Evolutionary conservation across 352 stramenopile genomes (phyloP), one percentile per base, ranked within the genome.

Genomic region (Pythium plurisporium): DNA sequence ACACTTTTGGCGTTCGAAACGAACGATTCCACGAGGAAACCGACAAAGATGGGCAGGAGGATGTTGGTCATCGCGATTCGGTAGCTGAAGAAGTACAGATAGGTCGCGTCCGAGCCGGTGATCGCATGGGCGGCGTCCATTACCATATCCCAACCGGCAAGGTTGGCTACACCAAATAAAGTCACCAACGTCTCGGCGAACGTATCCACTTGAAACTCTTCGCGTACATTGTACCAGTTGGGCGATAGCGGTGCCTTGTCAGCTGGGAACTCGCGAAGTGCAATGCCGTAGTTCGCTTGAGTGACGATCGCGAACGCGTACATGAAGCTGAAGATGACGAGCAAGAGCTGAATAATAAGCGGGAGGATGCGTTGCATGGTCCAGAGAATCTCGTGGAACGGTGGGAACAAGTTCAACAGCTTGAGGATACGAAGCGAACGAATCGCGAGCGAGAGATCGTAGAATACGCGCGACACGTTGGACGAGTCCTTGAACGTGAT

Each of bases 21-120:
- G 45, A 93, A 93, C 22, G 79, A 88, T 57, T 93, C 83, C 22
- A 93, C 83, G 19, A 93, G 67, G 64, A 93, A 93, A 86, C 83
- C 83, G 22, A 91, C 81, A 46, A 93, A 88, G 55, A 93, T 93
- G 5, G 83, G 83, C 38, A 93, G 59, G 34, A 93, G 55, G 41
- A 93, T 88, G 59, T 89, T 93, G 57, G 68, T 80, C 69, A 93
- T 91, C 1, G 79, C 76, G 60, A 93, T 89, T 47, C 83, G 83
- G 67, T 87, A 93, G 19, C 66, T 73, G 59, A 93, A 93, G 56
- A 93, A 93, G 58, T 89, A 93, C 31, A 89, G 60, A 51, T 88
- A 88, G 7, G 83, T 93, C 41, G 60, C 67, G 38, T 78, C 40
- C 4, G 75, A 76, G 30, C 60, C 47, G 2, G 83, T 93, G 49